Base-by-base conservation (phyloP, 139 green algal species). In the Raphidocelis subcapitata region DNA sequence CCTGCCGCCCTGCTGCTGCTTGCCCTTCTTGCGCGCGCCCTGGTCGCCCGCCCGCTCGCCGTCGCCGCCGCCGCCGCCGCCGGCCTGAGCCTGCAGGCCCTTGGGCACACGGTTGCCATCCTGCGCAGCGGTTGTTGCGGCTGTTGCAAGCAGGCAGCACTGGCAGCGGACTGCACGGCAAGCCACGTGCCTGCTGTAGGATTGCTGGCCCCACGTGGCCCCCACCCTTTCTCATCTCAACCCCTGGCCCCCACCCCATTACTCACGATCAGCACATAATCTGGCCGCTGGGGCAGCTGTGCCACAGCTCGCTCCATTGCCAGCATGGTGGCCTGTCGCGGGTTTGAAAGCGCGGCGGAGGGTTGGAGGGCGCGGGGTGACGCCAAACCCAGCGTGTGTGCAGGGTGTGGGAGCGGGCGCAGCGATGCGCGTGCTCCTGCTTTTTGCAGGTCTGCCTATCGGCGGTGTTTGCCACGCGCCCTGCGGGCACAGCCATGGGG, bases 371-470 rank as follows among this genome's bases (percentile, higher is more conserved):
- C 23, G 47, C 23, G 69, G 15, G 20, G 41, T 14, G 35, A 28
- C 37, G 47, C 24, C 3, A 29, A 20, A 28, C 5, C 26, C 60
- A 51, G 41, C 60, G 18, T n/a, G 26, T 10, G 14, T 16, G 14
- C 31, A 5, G 12, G 5, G 10, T 47, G 60, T 5, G 5, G 14
- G n/a, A 44, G 5, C 60, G 23, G n/a, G n/a, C n/a, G n/a, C 54
- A 21, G 12, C 28, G 3, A 14, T 37, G n/a, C 28, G 10, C 44
- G 16, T 65, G 47, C 69, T 93, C 84, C 73, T 97, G 77, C 52
- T 98, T 98, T 86, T 98, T 98, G 72, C 97, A 92, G 14, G 83
- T 46, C 76, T 98, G 94, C 41, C 98, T 98, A 15, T 64, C 77
- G 0, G 62, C 36, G 15, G 85, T 79, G 33, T 92, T 86, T 3